Percentiles rank a stretch among this genome's conserved stretches.
Evolutionary conservation across 192 early-diverging fungal genomes (phyloP).

Genomic region (Coemansia sp.): DNA sequence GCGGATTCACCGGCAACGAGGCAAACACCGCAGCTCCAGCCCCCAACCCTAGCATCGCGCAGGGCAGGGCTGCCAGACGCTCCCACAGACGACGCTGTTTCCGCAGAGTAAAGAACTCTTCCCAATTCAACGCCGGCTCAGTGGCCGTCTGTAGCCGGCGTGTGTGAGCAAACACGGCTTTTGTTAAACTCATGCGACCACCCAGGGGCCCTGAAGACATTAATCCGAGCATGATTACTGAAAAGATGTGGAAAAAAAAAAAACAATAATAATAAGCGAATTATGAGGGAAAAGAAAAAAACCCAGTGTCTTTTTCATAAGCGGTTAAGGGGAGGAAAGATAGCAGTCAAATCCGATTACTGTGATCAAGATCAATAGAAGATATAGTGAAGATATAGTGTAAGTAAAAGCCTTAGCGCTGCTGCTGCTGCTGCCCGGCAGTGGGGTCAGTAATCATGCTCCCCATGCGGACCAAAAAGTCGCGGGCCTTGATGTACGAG

Average conservation of each 20-base stretch:
- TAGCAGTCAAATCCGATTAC: neutral
- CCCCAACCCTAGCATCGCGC: conserved; percentile 53
- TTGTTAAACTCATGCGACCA: neutral
- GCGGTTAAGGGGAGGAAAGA: no score
- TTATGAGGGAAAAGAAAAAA: neutral
- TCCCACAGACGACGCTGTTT: conserved; percentile 65
- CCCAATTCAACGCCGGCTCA: conserved; percentile 54
- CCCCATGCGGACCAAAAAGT: conserved; percentile 39
- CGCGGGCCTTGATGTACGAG: conserved; percentile 39
- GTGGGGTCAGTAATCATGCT: conserved; percentile 31
- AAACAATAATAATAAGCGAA: neutral
- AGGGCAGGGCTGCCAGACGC: conserved; percentile 61
- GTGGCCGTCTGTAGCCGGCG: neutral
- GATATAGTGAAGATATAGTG: neutral
- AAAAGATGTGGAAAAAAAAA: conserved; percentile 15
- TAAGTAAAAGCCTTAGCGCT: conserved; percentile 6
- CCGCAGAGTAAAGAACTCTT: conserved; percentile 67
- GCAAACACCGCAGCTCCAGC: conserved; percentile 62
- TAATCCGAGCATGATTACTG: conserved; percentile 3
- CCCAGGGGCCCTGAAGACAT: neutral
- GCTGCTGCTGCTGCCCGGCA: conserved; percentile 32
- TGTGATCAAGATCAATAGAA: neutral
- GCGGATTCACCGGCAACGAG: conserved; percentile 63
- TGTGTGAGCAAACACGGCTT: no score
- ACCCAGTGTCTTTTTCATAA: neutral